phyloP scores from a whole-genome alignment of 768 basidiomycete genomes.

The Boletus tylopilopsis region DNA sequence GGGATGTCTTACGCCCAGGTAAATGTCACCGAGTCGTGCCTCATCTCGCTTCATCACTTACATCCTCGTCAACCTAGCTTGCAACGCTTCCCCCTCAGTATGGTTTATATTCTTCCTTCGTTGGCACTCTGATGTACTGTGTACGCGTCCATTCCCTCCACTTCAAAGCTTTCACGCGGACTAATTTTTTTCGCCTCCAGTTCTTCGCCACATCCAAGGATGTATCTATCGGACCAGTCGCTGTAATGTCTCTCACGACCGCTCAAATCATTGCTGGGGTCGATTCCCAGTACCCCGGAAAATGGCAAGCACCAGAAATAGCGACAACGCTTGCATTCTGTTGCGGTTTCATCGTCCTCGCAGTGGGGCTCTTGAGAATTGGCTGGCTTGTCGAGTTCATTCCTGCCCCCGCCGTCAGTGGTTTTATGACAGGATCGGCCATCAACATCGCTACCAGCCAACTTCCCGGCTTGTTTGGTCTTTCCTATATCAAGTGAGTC shows the following conservation, averaged over 20 bases:
- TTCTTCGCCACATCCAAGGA: conserved; percentile 98
- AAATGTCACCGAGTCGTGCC: conserved; percentile 5
- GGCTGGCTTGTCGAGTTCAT: conserved; percentile 98
- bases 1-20: conserved; percentile 86
- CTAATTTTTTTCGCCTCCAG: conserved; percentile 33
- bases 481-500: conserved; percentile 75
- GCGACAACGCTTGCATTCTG: conserved; percentile 83
- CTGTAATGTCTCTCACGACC: conserved; percentile 92
- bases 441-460: conserved; percentile 88
- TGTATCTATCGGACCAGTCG: conserved; percentile 98
- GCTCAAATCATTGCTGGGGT: conserved; percentile 77
- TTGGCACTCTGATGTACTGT: conserved; percentile 82
- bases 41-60: neutral
- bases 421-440: conserved; percentile 98
- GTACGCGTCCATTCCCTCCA: conserved; percentile 38
- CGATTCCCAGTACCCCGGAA: conserved; percentile 45
- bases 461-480: conserved; percentile 86
- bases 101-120: conserved; percentile 91
- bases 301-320: conserved; percentile 69
- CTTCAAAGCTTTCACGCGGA: neutral
- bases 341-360: conserved; percentile 88
- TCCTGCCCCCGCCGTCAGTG: conserved; percentile 77
- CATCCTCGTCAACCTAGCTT: conserved; percentile 42
- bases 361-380: conserved; percentile 81
- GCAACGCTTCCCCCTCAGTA: conserved; percentile 85